Percentiles rank a stretch among this genome's conserved stretches.
Evolutionary conservation across 768 basidiomycete genomes (phyloP).

Genomic region (Cytidiella melzeri): DNA sequence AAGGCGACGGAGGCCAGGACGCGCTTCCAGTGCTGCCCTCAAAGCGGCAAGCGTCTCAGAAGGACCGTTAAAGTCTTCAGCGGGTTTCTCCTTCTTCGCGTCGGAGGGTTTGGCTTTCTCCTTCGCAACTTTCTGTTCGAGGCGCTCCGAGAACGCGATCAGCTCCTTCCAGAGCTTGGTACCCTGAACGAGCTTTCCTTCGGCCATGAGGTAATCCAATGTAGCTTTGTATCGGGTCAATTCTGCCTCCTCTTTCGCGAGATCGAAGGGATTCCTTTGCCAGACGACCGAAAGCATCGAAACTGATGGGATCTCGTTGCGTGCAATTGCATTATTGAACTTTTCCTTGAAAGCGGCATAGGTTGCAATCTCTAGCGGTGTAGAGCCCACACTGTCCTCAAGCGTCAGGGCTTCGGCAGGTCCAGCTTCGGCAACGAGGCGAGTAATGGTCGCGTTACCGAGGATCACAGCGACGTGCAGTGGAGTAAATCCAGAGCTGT

Average conservation of each 20-base stretch:
- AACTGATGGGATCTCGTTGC: background rate
- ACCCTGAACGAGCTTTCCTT: slow-evolving; percentile 13
- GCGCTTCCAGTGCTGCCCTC: slow-evolving; percentile 7
- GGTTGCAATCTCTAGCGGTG: slow-evolving; percentile 22
- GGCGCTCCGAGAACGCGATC: slow-evolving; percentile 11
- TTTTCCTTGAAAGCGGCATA: slow-evolving; percentile 13
- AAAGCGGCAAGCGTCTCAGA: slow-evolving; percentile 12
- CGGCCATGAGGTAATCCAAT: slow-evolving; percentile 8
- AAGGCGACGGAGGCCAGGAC: slow-evolving; percentile 8
- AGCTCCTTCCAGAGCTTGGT: slow-evolving; percentile 19
- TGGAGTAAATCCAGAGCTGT: slow-evolving; percentile 45
- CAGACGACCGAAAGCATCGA: background rate
- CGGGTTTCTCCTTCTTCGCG: slow-evolving; percentile 3
- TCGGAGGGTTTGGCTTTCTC: slow-evolving; percentile 1
- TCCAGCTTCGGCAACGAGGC: slow-evolving; percentile 32
- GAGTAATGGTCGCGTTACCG: slow-evolving; percentile 30
- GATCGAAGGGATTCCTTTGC: slow-evolving; percentile 1
- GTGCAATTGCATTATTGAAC: background rate
- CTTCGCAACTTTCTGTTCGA: slow-evolving; percentile 11
- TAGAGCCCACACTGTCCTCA: slow-evolving; percentile 39
- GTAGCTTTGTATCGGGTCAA: slow-evolving; percentile 11
- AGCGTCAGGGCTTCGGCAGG: slow-evolving; percentile 35
- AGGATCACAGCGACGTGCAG: slow-evolving; percentile 41
- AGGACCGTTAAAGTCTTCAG: background rate
- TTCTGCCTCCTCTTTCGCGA: slow-evolving; percentile 9